Evolutionary conservation across 495 filamentous ascomycete species (phyloP), one percentile per base, ranked within the genome.

Genomic region (Filosporella fistucella): DNA sequence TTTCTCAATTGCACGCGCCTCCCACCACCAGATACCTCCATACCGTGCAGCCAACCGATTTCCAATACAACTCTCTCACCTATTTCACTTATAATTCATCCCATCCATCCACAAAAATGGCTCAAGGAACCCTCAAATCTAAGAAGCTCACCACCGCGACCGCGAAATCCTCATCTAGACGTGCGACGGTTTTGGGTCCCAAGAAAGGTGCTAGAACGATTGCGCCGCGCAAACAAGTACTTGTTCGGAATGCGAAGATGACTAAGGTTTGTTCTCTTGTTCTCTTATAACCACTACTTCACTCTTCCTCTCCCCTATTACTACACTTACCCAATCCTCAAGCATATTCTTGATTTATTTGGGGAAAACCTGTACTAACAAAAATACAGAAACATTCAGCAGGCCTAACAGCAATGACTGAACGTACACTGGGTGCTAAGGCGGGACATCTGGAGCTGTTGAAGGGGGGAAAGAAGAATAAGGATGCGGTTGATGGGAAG

Each of bases 361-460:
- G 24, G 4, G 20, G 35, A 53, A 35, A 26, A 37, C 12, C 34
- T 26, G 42, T 16, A 45, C 30, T 22, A 23, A 7, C 14, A 35
- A 26, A 39, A n/a, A n/a, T n/a, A 49, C 52, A 84, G 83, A 87
- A 85, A 77, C 69, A 81, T 40, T 70, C 80, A 0, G 71, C 81
- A 0, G 83, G 84, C 0, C 67, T 89, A 17, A 74, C 72, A 3
- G 69, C 70, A 0, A 74, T 75, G 64, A 88, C 84, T 48, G 85
- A 89, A 58, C 70, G 78, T 47, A 75, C 63, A 55, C 69, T 90
- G 18, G 86, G 80, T 4, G 66, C 76, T 37, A 81, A 78, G 59
- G 85, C 84, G 32, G 86, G 86, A 4, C 85, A 90, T 75, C 55
- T 88, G 52, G 85, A 89, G 62, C 30, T 89, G 63, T 59, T 89